Base-by-base conservation (phyloP, 768 basidiomycete genomes). In the Phlebiopsis gigantea region DNA sequence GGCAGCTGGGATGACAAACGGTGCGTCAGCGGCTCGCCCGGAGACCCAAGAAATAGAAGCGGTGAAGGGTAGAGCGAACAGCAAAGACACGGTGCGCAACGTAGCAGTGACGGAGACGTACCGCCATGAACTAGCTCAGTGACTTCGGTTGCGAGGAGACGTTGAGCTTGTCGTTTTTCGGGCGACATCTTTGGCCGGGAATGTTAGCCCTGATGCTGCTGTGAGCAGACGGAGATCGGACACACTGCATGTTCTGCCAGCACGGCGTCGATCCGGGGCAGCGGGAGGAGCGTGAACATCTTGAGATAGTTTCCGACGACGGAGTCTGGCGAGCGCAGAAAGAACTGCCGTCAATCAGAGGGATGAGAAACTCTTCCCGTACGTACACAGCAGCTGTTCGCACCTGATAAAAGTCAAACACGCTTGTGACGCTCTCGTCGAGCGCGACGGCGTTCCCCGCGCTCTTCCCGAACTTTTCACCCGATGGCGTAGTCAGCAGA, bases 381-480 rank as follows among this genome's bases (percentile, higher is more conserved):
- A 29, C n/a, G n/a, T n/a, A n/a, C n/a, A n/a, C n/a, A n/a, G n/a
- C n/a, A n/a, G n/a, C n/a, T n/a, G n/a, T n/a, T 65, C 71, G 25
- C 56, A 89, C 96, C 77, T 99, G 97, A 66, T 98, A 98, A 65
- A 99, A 93, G 61, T 98, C 95, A 62, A 90, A 90, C 19, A 89
- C 79, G 61, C 88, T 90, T 2, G 96, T 98, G 66, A 90, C 69
- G 12, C 72, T 65, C 25, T 80, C 73, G 67, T 97, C 85, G 34
- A 99, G 74, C 90, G 96, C 98, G 1, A 99, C 73, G 1, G 96
- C 96, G 64, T 98, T 98, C 2, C 96, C 95, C 0, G 91, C 88
- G 63, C 90, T 94, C 77, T 99, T 99, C 6, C 96, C 97, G 70
- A 98, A 96, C 74, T 99, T 99, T 66, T 91, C 89, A 0, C 97